Evolutionary conservation across 371 early-diverging fungal species (phyloP), one percentile per base, ranked within the genome.

Genomic region (Phascolomyces articulosus): DNA sequence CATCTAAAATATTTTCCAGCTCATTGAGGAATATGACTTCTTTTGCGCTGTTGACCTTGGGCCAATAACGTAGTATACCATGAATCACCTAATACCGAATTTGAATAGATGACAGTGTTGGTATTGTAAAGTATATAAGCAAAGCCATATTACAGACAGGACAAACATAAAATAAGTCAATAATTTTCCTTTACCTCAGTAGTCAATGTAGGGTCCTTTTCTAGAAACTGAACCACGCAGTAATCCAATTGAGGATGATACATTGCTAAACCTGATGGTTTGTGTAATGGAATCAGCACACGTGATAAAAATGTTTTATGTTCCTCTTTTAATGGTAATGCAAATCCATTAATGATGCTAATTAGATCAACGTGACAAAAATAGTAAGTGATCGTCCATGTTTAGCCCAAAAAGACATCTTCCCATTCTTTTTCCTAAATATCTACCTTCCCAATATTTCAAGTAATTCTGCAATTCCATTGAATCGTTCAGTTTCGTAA

Each of bases 321-420:
- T 77, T 98, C 98, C 54, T 97, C 96, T 74, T 98, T 98, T 38
- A 98, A 78, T 38, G 98, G 98, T 21, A 96, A 78, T 0, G 98
- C 97, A 73, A 98, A 98, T 11, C 98, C 98, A 75, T 98, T 98
- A 77, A 98, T 98, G 69, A 98, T 98, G 74, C 96, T 94, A 64
- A 15, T n/a, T n/a, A n/a, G n/a, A n/a, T n/a, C n/a, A n/a, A n/a
- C n/a, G n/a, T n/a, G n/a, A n/a, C n/a, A n/a, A n/a, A n/a, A n/a
- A n/a, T n/a, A n/a, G n/a, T n/a, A n/a, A n/a, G n/a, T n/a, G n/a
- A n/a, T n/a, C n/a, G n/a, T n/a, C n/a, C n/a, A n/a, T n/a, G n/a
- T n/a, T n/a, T n/a, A n/a, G n/a, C n/a, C n/a, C n/a, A n/a, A n/a
- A n/a, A n/a, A n/a, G n/a, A n/a, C n/a, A n/a, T n/a, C n/a, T n/a